phyloP scores from a whole-genome alignment of 2,329 filamentous ascomycete genomes.

The Aspergillus caelatus region DNA sequence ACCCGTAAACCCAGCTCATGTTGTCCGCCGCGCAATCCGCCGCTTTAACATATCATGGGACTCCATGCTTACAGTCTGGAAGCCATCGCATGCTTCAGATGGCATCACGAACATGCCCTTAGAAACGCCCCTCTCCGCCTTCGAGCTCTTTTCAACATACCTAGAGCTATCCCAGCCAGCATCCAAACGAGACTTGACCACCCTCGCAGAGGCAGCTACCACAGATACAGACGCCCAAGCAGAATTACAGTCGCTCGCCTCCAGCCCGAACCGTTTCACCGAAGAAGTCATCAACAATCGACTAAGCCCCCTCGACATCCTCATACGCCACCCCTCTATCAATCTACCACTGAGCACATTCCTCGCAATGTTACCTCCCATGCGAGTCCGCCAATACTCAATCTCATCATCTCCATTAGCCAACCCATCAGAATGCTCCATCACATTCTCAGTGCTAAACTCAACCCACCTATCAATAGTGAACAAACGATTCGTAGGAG shows the following conservation, averaged over 20 bases:
- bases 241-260: conserved; percentile 33
- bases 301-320: conserved; percentile 62
- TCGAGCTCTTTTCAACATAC: conserved; percentile 68
- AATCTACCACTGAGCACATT: conserved; percentile 67
- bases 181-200: conserved; percentile 64
- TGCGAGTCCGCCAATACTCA: conserved; percentile 78
- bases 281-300: conserved; percentile 58
- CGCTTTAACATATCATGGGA: conserved; percentile 71
- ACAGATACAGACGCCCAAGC: conserved; percentile 53
- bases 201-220: conserved; percentile 50
- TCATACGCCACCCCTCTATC: conserved; percentile 65
- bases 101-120: conserved; percentile 52
- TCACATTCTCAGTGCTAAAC: conserved; percentile 71
- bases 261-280: conserved; percentile 45
- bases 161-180: conserved; percentile 74
- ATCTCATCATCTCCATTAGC: conserved; percentile 74
- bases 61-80: conserved; percentile 63
- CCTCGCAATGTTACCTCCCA: conserved; percentile 72
- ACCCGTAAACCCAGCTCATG: conserved; percentile 67
- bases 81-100: conserved; percentile 51
- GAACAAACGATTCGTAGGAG: conserved; percentile 56
- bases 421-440: conserved; percentile 59
- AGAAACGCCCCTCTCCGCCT: conserved; percentile 60
- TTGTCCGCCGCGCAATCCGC: conserved; percentile 65
- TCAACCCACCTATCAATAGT: conserved; percentile 48